Conservation (phyloP, 1,139 yeast species). For the Petasospora fabianii region DNA sequence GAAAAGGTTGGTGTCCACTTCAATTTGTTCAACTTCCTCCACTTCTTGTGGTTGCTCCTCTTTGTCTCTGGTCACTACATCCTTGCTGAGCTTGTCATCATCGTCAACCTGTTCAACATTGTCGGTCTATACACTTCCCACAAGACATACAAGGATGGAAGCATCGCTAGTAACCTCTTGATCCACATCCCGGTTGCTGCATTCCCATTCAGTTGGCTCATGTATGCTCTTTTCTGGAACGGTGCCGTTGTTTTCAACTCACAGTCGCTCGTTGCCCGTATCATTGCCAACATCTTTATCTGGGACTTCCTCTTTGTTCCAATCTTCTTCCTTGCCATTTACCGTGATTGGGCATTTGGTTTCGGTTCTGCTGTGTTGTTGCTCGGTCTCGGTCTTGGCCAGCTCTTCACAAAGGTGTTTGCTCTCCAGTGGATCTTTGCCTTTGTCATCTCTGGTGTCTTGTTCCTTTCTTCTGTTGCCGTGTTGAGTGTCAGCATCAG, state of each 20-base stretch:
- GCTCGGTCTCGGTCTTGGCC: conserved; percentile 68
- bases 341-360: conserved; percentile 72
- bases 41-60: conserved; percentile 58
- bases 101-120: conserved; percentile 55
- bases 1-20: conserved; percentile 56
- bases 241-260: conserved; percentile 64
- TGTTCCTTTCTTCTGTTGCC: conserved; percentile 46
- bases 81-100: conserved; percentile 53
- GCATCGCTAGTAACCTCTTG: conserved; percentile 37
- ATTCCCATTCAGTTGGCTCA: conserved; percentile 69
- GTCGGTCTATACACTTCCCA: conserved; percentile 49
- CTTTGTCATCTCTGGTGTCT: conserved; percentile 53
- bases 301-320: conserved; percentile 79
- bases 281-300: conserved; percentile 66
- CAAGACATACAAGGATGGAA: conserved; percentile 55
- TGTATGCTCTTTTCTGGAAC: conserved; percentile 75
- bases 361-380: conserved; percentile 52
- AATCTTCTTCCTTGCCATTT: conserved; percentile 49
- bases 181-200: conserved; percentile 66
- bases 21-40: conserved; percentile 54
- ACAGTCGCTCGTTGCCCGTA: conserved; percentile 50
- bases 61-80: conserved; percentile 55
- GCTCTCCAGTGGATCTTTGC: conserved; percentile 88
- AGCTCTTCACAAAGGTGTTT: conserved; percentile 59
- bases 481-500: conserved; percentile 36